Base-by-base conservation (phyloP, 345 rosid species). In the Pistacia vera region DNA sequence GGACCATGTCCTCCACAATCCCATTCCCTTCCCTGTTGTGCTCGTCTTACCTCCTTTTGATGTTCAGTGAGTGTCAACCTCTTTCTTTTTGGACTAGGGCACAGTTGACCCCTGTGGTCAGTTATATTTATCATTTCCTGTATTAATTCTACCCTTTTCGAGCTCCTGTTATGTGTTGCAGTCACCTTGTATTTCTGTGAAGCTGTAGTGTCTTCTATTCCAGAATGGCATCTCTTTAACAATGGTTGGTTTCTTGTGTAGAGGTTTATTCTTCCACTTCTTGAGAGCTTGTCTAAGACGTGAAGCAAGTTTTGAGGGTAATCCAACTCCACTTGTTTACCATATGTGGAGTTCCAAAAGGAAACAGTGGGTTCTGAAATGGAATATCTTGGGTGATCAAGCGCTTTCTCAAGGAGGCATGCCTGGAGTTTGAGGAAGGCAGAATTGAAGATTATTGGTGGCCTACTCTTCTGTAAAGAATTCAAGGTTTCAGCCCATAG, bases 321-420 rank as follows among this genome's bases (percentile, higher is more conserved):
- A 30, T 84, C 82, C 77, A 87, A 76, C 28, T 79, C 78, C 44
- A 59, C 74, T 78, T 80, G 84, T 72, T 76, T 58, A 1, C 89
- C 86, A 13, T 83, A 88, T 2, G 89, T 82, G 22, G 83, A 80
- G 78, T 90, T 88, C 91, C 88, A 90, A 74, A 80, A 90, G 58
- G 59, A 17, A 3, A 81, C 70, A 75, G 90, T 83, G 28, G 78
- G 77, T 17, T 78, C 79, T 2, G 87, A 77, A 54, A 88, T 85
- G 73, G 84, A 65, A 44, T 80, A 57, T 56, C 81, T 76, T 22
- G 74, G 79, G 74, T 88, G 89, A 77, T 73, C 78, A 1, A 86
- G 88, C 16, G 90, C 77, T 79, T 79, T 86, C 70, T 85, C 81
- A 9, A 90, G 84, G 66, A 85, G 82, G 63, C 77, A n/a, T 28